Base-by-base conservation (phyloP, 2,329 filamentous ascomycete species). In the Microdochium paspali region DNA sequence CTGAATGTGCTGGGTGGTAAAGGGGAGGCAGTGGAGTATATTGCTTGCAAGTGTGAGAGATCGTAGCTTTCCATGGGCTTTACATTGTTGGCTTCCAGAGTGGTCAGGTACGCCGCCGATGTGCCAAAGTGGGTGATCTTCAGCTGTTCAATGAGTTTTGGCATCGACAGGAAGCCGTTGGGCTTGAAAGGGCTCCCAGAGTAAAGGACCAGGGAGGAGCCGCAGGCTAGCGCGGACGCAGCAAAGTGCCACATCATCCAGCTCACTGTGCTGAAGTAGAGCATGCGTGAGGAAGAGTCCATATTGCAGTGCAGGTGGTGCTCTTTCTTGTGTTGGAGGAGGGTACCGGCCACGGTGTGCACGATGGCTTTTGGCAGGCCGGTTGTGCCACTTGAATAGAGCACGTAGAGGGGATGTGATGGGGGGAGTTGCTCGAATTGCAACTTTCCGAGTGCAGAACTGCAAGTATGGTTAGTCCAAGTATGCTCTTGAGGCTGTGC, bases 161-260 rank as follows among this genome's bases (percentile, higher is more conserved):
- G 86, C 70, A 98, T 83, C 10, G 89, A 90, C 49, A 93, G 76
- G 58, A 91, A 79, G 46, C 86, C 86, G 49, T 85, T 73, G 0
- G 86, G 87, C 44, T 77, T 76, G 71, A 97, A 97, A 0, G 93
- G 93, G 0, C 88, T 95, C 44, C 93, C 93, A 46, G 95, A 88
- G 66, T 96, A 98, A 3, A 97, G 75, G 20, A 97, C 76, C 12
- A 97, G 72, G 0, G 88, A 91, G 10, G 87, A 79, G 46, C 91
- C 91, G 25, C 81, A 83, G 10, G 90, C 87, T 3, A 97, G 80
- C 5, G 84, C 88, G 1, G 88, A 91, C 20, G 96, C 79, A 35
- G 90, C 83, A 90, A 91, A 97, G 64, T 97, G 91, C 90, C 90
- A 96, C 91, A 97, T 97, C 90, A 98, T 97, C 93, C 90, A 96